Conservation (phyloP, 805 yeast species). For the Kazachstania bromeliacearum region DNA sequence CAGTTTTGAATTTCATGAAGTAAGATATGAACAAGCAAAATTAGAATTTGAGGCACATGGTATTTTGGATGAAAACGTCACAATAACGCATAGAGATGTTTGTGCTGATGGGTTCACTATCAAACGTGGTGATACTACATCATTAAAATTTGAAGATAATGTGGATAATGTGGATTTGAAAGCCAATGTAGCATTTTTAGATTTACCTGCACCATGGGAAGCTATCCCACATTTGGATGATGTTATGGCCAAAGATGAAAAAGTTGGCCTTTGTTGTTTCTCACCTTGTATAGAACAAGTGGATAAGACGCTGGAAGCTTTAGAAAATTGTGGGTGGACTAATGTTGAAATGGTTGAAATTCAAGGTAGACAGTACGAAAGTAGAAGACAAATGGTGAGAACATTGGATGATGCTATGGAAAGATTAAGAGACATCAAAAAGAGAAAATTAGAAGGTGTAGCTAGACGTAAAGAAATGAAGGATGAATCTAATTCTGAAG, state of each 20-base stretch:
- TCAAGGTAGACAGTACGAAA: conserved; percentile 77
- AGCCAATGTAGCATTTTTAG: conserved; percentile 76
- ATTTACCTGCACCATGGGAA: conserved; percentile 94
- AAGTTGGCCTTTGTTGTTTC: conserved; percentile 80
- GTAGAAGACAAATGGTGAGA: conserved; percentile 80
- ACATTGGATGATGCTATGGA: conserved; percentile 70
- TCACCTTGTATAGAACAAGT: conserved; percentile 98
- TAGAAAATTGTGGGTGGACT: conserved; percentile 72
- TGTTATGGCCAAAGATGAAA: conserved; percentile 45
- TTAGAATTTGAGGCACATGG: conserved; percentile 70
- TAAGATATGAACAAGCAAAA: conserved; percentile 69
- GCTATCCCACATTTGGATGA: conserved; percentile 68
- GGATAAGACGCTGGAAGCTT: conserved; percentile 66
- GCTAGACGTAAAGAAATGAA: conserved; percentile 38
- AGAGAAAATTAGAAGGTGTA: conserved; percentile 57
- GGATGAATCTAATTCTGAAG: conserved; percentile 22
- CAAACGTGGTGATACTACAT: conserved; percentile 23
- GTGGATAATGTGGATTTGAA: conserved; percentile 25
- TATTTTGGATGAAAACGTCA: conserved; percentile 41
- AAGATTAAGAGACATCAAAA: conserved; percentile 70
- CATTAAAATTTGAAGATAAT: conserved; percentile 15
- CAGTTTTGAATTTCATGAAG: conserved; percentile 87
- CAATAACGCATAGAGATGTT: conserved; percentile 83
- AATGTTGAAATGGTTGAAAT: conserved; percentile 88
- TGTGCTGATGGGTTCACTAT: conserved; percentile 76